Base-by-base conservation (phyloP, 2,329 filamentous ascomycete species). In the Gyromitra esculenta region DNA sequence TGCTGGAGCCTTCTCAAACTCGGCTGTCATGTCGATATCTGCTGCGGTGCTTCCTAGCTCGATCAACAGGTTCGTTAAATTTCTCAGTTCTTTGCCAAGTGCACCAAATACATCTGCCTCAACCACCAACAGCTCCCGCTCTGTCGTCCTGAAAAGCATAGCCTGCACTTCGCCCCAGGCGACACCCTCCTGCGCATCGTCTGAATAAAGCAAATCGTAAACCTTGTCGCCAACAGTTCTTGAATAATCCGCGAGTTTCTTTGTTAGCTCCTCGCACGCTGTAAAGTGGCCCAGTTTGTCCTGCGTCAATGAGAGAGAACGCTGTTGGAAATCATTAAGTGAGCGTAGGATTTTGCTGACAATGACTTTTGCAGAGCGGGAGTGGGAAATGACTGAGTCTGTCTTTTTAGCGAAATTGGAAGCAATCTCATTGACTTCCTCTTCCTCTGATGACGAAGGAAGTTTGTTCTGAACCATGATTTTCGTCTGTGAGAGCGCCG, bases 331-430 rank as follows among this genome's bases (percentile, higher is more conserved):
- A 73, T 97, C 94, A 76, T 93, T 89, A 11, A 97, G 85, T 18
- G 92, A 89, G 67, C 91, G 89, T 54, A 92, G 88, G 5, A 92
- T 89, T 85, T 97, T 97, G 72, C 90, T 89, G 62, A 92, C 89
- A 63, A 95, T 87, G 43, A 97, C 92, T 86, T 97, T 97, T 72
- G 91, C 88, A 82, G 92, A 94, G 76, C 94, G 89, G 6, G 92
- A 92, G 81, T 94, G 91, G 13, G 89, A 89, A 76, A 94, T 88
- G 70, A 94, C 88, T 15, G 87, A 83, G 76, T 97, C 93, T 0
- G 91, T 86, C 82, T 91, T 92, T 81, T 89, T 90, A 39, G 88
- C 83, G 80, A 97, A 91, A 80, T 91, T 87, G 77, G 90, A 85
- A 9, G 87, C 88, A 79, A 89, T 85, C 77, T 92, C 91, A 6